Percentiles rank a stretch among this genome's conserved stretches.
These are phyloP conservation scores for Fusarium robinianum DNA, from an alignment of 2,329 filamentous ascomycete species.

Conservation along the genomic window DNA sequence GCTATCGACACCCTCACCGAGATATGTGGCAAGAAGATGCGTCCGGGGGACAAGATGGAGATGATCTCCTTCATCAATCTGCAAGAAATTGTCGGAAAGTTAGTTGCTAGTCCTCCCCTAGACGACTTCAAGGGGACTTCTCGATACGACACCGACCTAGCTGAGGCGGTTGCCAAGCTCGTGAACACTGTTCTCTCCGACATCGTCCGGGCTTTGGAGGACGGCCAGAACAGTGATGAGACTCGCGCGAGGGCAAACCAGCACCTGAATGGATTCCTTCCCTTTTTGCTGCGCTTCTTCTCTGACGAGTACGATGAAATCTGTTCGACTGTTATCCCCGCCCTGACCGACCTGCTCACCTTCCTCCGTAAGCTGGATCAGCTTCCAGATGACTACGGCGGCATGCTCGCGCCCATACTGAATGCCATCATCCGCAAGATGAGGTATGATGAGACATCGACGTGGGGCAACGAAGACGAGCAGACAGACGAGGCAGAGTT, in stretches of 20 bases:
- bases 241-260: slow-evolving; percentile 77
- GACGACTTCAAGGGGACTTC: slow-evolving; percentile 78
- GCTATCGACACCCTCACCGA: slow-evolving; percentile 95
- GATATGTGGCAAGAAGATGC: slow-evolving; percentile 98
- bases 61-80: slow-evolving; percentile 92
- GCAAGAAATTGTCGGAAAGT: slow-evolving; percentile 79
- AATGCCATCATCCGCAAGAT: slow-evolving; percentile 94
- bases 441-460: slow-evolving; percentile 94
- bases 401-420: slow-evolving; percentile 84
- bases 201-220: slow-evolving; percentile 84
- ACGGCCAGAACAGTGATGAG: slow-evolving; percentile 61
- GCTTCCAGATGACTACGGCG: slow-evolving; percentile 74
- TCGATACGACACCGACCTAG: slow-evolving; percentile 92
- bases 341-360: slow-evolving; percentile 87
- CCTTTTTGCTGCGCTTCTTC: slow-evolving; percentile 90
- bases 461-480: slow-evolving; percentile 92
- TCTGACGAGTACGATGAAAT: slow-evolving; percentile 98
- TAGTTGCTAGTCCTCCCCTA: slow-evolving; percentile 81
- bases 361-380: slow-evolving; percentile 82
- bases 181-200: slow-evolving; percentile 90
- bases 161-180: slow-evolving; percentile 91
- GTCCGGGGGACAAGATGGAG: slow-evolving; percentile 86
- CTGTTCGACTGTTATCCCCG: slow-evolving; percentile 93
- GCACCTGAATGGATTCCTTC: slow-evolving; percentile 81
- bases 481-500: slow-evolving; percentile 98